Percentiles rank a stretch among this genome's conserved stretches.
Conservation (phyloP, 805 yeast species). For the Ogataea nitratoaversa region DNA sequence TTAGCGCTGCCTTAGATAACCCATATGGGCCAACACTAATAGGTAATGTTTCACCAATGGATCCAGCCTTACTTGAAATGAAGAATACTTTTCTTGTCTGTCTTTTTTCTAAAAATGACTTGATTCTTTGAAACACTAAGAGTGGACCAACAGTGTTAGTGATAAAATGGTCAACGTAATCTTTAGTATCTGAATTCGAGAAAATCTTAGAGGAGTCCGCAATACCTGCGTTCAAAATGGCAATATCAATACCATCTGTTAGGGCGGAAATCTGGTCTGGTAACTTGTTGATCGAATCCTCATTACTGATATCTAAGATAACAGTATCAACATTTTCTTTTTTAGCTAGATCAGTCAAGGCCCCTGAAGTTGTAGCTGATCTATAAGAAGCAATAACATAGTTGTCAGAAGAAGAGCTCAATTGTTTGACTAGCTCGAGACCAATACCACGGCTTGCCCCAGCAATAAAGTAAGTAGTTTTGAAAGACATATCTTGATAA, state of each 20-base stretch:
- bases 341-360: neutral
- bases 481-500: neutral
- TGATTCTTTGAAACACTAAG: slow-evolving; percentile 3
- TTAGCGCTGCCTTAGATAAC: slow-evolving; percentile 32
- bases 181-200: too few relatives aligned
- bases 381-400: neutral
- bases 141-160: slow-evolving; percentile 6
- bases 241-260: slow-evolving; percentile 5
- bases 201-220: too few relatives aligned
- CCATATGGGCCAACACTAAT: neutral
- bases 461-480: neutral
- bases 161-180: neutral
- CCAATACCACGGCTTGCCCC: slow-evolving; percentile 2
- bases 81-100: slow-evolving; percentile 3
- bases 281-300: slow-evolving; percentile 5
- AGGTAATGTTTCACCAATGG: neutral
- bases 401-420: neutral
- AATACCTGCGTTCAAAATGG: neutral
- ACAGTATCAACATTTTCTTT: slow-evolving; percentile 3
- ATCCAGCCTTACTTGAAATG: slow-evolving; percentile 1
- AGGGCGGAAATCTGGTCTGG: slow-evolving; percentile 1
- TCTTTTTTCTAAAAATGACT: slow-evolving; percentile 1
- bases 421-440: neutral
- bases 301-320: slow-evolving; percentile 3
- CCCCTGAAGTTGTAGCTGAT: neutral